Evolutionary conservation across 129 eudicot genomes (phyloP).

Genomic region (Apium graveolens): DNA sequence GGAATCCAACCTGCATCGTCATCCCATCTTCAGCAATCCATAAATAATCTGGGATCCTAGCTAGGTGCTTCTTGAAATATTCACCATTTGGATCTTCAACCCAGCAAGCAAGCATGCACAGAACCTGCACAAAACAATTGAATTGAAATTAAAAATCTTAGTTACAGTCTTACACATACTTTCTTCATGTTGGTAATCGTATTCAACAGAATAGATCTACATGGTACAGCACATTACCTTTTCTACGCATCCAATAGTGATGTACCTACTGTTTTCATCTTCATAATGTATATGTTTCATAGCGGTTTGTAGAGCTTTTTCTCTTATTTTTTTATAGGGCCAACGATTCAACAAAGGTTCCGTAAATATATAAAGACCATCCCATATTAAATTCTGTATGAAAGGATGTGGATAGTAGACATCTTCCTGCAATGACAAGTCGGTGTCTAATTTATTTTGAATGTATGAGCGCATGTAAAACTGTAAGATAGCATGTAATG

Average conservation of each 20-base stretch:
- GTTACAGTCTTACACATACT: not conserved
- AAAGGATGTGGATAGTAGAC: too few species aligned
- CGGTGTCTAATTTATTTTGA: not conserved
- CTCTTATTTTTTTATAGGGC: too few species aligned
- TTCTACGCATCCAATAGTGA: slow-evolving; percentile 38
- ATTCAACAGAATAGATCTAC: not conserved
- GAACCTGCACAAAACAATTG: slow-evolving; percentile 11
- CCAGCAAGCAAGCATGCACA: slow-evolving; percentile 52
- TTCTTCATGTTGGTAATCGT: not conserved
- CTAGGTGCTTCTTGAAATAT: slow-evolving; percentile 38
- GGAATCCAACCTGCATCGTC: slow-evolving; percentile 22
- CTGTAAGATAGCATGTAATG: too few species aligned
- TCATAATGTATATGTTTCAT: too few species aligned
- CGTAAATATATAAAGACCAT: too few species aligned
- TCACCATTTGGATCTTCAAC: slow-evolving; percentile 41
- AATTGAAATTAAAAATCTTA: not conserved
- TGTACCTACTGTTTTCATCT: too few species aligned
- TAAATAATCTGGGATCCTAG: slow-evolving; percentile 31
- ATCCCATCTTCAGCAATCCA: slow-evolving; percentile 62
- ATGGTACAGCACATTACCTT: slow-evolving; percentile 18
- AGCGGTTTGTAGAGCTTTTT: too few species aligned
- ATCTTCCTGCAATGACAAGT: not conserved
- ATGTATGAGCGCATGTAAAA: not conserved
- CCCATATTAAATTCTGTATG: too few species aligned
- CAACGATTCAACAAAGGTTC: too few species aligned